Evolutionary conservation across 1,284 basidiomycete species (phyloP).

Genomic region (Tilletia walkeri): DNA sequence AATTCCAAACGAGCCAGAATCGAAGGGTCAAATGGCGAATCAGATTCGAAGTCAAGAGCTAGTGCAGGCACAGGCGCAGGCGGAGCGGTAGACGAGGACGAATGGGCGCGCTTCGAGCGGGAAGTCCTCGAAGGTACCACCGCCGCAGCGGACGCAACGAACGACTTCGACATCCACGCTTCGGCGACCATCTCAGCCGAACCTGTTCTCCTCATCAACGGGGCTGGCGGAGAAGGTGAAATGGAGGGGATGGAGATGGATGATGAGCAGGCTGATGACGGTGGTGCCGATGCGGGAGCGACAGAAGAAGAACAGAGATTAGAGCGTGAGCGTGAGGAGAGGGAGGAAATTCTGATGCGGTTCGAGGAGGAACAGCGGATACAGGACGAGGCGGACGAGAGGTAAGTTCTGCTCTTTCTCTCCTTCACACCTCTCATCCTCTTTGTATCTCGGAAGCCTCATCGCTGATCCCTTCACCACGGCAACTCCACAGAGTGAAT

Average conservation of each 20-base stretch:
- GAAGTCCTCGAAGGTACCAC: conserved; percentile 12
- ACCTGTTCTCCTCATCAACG: conserved; percentile 27
- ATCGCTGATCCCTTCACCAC: background rate
- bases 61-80: background rate
- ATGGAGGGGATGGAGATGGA: conserved; percentile 14
- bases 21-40: conserved; percentile 18
- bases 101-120: conserved; percentile 45
- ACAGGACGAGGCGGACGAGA: conserved; percentile 45
- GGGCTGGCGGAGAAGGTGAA: background rate
- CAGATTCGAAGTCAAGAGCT: conserved; percentile 16
- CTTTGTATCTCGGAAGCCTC: background rate
- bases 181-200: conserved; percentile 38
- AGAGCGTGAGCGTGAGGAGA: conserved; percentile 35
- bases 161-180: conserved; percentile 15
- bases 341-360: conserved; percentile 41
- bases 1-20: conserved; percentile 2
- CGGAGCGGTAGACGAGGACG: conserved; percentile 27
- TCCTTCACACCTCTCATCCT: background rate
- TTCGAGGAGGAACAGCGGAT: conserved; percentile 44
- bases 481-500: conserved; percentile 24
- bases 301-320: conserved; percentile 30
- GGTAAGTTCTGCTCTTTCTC: conserved; percentile 26
- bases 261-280: conserved; percentile 6
- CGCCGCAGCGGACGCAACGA: background rate
- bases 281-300: conserved; percentile 24